Conservation (phyloP, 1,284 basidiomycete genomes). For the Chalciporus piperatoides region DNA sequence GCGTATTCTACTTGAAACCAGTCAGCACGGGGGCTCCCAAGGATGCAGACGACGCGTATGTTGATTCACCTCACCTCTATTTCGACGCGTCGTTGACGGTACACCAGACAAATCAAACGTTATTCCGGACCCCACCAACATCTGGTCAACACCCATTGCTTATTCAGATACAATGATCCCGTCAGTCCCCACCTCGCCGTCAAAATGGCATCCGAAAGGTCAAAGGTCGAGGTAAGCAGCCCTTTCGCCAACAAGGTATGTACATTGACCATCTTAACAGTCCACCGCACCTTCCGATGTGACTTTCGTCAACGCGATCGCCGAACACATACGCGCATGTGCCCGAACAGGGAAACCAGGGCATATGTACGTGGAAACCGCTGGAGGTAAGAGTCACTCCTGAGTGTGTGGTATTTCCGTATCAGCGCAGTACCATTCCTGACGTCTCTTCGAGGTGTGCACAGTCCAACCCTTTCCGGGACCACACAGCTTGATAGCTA, state of each 20-base stretch:
- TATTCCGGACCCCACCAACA: slow-evolving; percentile 45
- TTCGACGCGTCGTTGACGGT: background rate
- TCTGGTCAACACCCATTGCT: slow-evolving; percentile 63
- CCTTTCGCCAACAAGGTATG: background rate
- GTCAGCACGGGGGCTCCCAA: slow-evolving; percentile 82
- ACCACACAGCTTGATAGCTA: slow-evolving; percentile 85
- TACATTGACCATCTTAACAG: slow-evolving; percentile 16
- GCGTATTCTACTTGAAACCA: slow-evolving; percentile 85
- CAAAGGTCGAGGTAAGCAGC: slow-evolving; percentile 25
- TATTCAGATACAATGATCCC: slow-evolving; percentile 85
- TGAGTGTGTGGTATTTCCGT: slow-evolving; percentile 8
- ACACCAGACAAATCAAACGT: slow-evolving; percentile 63
- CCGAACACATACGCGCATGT: slow-evolving; percentile 55
- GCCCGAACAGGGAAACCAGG: slow-evolving; percentile 39
- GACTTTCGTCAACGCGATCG: slow-evolving; percentile 67
- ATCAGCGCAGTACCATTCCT: background rate
- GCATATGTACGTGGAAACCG: slow-evolving; percentile 89
- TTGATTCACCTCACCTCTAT: slow-evolving; percentile 5
- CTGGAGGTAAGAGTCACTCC: slow-evolving; percentile 68
- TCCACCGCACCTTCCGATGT: slow-evolving; percentile 51
- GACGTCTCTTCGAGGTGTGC: slow-evolving; percentile 63
- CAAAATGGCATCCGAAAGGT: slow-evolving; percentile 48
- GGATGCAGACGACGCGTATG: slow-evolving; percentile 81
- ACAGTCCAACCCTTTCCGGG: slow-evolving; percentile 86
- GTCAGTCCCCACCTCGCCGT: slow-evolving; percentile 93